Conservation (phyloP, 331 rosid genomes). For the Malus hybrid region DNA sequence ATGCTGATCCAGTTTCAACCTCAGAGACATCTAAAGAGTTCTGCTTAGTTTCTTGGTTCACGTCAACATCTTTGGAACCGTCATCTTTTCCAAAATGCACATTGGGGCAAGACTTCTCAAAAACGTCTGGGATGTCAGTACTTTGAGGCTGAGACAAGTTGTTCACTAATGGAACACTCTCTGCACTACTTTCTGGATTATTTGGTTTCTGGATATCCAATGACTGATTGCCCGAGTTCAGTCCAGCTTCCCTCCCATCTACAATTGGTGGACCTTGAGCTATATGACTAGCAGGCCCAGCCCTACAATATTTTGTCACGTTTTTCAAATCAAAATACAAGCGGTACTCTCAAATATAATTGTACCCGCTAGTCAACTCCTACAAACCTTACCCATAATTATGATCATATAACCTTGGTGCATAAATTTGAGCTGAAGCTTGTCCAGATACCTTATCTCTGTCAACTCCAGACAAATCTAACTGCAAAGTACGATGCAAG, state of each 20-base stretch:
- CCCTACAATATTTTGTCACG: conserved; percentile 40
- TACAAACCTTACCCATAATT: conserved; percentile 40
- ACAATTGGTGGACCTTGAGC: conserved; percentile 17
- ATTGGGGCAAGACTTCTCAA: conserved; percentile 23
- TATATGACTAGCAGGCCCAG: conserved; percentile 23
- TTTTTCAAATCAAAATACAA: conserved; percentile 14
- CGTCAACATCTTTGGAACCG: conserved; percentile 13
- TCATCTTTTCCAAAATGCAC: conserved; percentile 28
- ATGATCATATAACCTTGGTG: conserved; percentile 27
- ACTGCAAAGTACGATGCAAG: conserved; percentile 37
- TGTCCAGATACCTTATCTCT: conserved; percentile 89
- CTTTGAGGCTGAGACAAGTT: conserved; percentile 7
- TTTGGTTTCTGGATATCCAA: conserved; percentile 26
- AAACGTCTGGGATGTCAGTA: not conserved
- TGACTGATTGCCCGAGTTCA: conserved; percentile 20
- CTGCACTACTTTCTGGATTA: conserved; percentile 13
- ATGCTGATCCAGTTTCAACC: conserved; percentile 23
- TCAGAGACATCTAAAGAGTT: conserved; percentile 19
- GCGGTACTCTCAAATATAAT: conserved; percentile 4
- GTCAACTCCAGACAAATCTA: conserved; percentile 59
- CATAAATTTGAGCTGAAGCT: conserved; percentile 46
- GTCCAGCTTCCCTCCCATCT: conserved; percentile 36
- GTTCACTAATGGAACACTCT: conserved; percentile 6
- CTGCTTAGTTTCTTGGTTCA: conserved; percentile 7
- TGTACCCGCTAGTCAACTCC: not conserved